These are phyloP conservation scores for Aspergillus sp. DNA, from an alignment of 2,329 filamentous ascomycete genomes.

Conservation along the genomic window DNA sequence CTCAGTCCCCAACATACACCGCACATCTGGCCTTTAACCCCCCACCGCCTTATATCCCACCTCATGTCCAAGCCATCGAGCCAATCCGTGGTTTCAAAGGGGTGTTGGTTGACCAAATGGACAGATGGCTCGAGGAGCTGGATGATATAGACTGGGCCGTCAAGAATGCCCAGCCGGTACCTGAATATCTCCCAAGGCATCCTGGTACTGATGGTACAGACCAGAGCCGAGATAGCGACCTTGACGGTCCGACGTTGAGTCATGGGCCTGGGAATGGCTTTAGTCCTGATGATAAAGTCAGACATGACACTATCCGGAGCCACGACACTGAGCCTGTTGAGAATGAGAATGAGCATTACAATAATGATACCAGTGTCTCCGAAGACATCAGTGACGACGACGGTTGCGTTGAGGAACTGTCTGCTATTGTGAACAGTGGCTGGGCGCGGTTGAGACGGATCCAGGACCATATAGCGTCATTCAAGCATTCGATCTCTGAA, in stretches of 20 bases:
- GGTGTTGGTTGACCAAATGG: neutral
- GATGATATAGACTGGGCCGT: neutral
- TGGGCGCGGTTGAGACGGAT: neutral
- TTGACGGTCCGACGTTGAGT: neutral
- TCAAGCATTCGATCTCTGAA: neutral
- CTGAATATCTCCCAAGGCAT: neutral
- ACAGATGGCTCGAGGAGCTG: neutral
- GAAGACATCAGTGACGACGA: neutral
- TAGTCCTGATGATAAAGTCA: neutral
- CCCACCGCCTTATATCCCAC: neutral
- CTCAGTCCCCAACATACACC: neutral
- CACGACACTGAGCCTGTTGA: neutral
- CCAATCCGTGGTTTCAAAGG: neutral
- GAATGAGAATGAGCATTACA: neutral
- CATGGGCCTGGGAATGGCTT: neutral
- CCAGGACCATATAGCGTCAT: neutral
- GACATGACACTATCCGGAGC: neutral
- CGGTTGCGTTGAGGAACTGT: neutral
- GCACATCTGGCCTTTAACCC: neutral
- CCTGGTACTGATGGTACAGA: neutral
- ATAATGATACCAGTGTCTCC: too few species aligned
- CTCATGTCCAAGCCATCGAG: neutral
- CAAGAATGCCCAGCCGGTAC: neutral
- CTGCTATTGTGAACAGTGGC: neutral
- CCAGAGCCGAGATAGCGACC: neutral